Percentiles rank a stretch among this genome's conserved stretches.
Conservation (phyloP, 2,329 filamentous ascomycete genomes). For the Emydomyces testavorans region DNA sequence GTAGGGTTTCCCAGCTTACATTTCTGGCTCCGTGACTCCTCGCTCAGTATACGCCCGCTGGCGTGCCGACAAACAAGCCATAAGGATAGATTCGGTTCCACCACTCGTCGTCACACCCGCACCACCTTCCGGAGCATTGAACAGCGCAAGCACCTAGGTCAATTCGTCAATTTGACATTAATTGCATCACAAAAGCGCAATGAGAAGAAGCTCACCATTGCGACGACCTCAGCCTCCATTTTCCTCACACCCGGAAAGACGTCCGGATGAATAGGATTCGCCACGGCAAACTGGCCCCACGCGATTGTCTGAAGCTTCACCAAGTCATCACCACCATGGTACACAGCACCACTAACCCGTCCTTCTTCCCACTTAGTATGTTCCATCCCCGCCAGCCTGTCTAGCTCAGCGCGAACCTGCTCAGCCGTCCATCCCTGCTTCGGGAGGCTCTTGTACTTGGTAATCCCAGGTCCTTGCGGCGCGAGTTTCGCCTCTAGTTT, state of each 20-base stretch:
- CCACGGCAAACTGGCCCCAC: slow-evolving; percentile 85
- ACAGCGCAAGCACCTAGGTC: slow-evolving; percentile 55
- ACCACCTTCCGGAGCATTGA: slow-evolving; percentile 74
- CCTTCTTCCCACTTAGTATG: slow-evolving; percentile 97
- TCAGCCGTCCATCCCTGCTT: slow-evolving; percentile 74
- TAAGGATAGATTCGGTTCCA: slow-evolving; percentile 91
- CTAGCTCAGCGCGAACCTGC: slow-evolving; percentile 66
- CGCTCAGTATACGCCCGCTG: slow-evolving; percentile 81
- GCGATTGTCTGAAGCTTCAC: slow-evolving; percentile 80
- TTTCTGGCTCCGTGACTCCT: slow-evolving; percentile 83
- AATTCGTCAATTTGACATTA: neutral
- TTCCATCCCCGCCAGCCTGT: slow-evolving; percentile 69
- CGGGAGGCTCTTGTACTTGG: slow-evolving; percentile 64
- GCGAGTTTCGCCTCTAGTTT: slow-evolving; percentile 80
- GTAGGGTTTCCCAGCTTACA: slow-evolving; percentile 46
- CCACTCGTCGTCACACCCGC: slow-evolving; percentile 85
- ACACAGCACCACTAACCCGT: slow-evolving; percentile 85
- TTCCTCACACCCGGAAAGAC: slow-evolving; percentile 96
- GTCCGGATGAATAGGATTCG: slow-evolving; percentile 94
- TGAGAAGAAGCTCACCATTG: slow-evolving; percentile 56
- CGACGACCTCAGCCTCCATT: slow-evolving; percentile 97
- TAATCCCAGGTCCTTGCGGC: slow-evolving; percentile 56
- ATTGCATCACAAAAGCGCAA: slow-evolving; percentile 4
- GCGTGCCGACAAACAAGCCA: slow-evolving; percentile 82
- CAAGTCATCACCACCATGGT: slow-evolving; percentile 78